Base-by-base conservation (phyloP, 257 asterid genomes). In the Verbena officinalis region DNA sequence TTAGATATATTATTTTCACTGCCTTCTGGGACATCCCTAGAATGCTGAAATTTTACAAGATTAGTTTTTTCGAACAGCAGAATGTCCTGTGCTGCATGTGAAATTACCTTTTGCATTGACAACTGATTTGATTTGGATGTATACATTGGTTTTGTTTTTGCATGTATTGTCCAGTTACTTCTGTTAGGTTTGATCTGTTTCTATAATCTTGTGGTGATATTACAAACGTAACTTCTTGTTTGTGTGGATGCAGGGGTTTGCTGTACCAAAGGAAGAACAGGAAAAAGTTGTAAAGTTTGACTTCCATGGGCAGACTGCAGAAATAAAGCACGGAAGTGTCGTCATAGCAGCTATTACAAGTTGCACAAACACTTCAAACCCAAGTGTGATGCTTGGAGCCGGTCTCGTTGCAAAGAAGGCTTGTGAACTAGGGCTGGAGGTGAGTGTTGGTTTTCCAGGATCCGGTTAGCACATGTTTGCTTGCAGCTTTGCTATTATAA, bases 371-470 rank as follows among this genome's bases (percentile, higher is more conserved):
- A 91, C 98, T 54, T 91, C 98, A 45, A 91, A 91, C 83, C 98
- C 98, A 55, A 91, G 95, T 78, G 96, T 91, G 72, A 91, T 91
- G 98, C 95, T 91, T 76, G 98, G 98, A 66, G 98, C 98, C 70
- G 98, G 89, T 67, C 95, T 91, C 53, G 98, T 91, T 46, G 96
- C 96, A 3, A 91, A 91, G 86, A 91, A 84, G 80, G 96, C 98
- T 24, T 89, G 90, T 42, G 96, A 91, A 72, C 67, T 91, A 70
- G 96, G 98, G 4, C 71, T 91, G 70, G 87, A 91, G 96, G 98
- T 91, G 63, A 58, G 92, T 81, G 11, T 68, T 6, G 6, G 63
- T 11, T 33, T 67, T 19, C 46, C 20, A 57, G 50, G 8, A 40
- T 49, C 16, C 8, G 9, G 48, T n/a, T 42, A 12, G 48, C 17